Base-by-base conservation (phyloP, 2,329 filamentous ascomycete species). In the Paecilomyces niveus region DNA sequence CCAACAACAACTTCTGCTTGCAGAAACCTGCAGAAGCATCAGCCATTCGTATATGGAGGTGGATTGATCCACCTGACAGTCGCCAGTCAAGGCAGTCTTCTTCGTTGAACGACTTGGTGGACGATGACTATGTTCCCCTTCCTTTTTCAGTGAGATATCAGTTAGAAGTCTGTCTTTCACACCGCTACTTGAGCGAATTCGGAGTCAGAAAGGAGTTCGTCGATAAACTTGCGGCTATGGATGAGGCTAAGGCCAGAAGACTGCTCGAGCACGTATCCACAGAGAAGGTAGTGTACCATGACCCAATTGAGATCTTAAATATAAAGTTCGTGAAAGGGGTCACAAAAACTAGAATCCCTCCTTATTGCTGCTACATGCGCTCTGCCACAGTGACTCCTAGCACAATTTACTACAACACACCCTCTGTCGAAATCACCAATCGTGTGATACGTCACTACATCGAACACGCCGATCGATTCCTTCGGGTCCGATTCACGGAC, bases 151-250 rank as follows among this genome's bases (percentile, higher is more conserved):
- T 96, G 1, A 84, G 90, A 15, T 99, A 97, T 68, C 92, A 96
- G 70, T 82, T 99, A 0, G 93, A 99, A 71, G 92, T 91, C 0
- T 97, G 93, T 69, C 81, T 97, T n/a, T 96, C 92, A 0, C 84
- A 88, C 29, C 86, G 87, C 0, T 80, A 85, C 24, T 76, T 99
- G 11, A 88, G 87, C 56, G 93, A 97, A 70, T 84, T 90, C 68
- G 89, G 83, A 53, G 82, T 97, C 52, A 81, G 78, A 0, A 70
- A 74, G 1, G 80, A 84, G 2, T 97, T 97, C 63, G 74, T 96
- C 1, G 70, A 79, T 29, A 81, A 76, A 50, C 79, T 97, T 3
- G 70, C 76, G 1, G 66, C 75, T 0, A 75, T 89, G 18, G 77
- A 81, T 1, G 68, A 74, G 56, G 64, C 58, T 1, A 81, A 81